Base-by-base conservation (phyloP, 1,284 basidiomycete genomes). In the Cronartium quercuum region DNA sequence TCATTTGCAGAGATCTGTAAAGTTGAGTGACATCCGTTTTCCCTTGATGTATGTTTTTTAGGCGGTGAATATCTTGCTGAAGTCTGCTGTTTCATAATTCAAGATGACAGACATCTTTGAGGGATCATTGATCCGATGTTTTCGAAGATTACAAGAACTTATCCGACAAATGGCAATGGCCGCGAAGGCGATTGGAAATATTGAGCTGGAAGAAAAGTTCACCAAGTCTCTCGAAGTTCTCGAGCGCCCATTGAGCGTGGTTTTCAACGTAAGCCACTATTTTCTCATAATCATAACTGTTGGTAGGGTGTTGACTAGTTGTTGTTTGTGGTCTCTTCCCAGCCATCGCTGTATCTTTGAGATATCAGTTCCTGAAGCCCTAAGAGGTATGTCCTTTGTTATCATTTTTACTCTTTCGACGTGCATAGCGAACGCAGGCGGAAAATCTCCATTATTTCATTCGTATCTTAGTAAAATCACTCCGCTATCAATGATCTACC, bases 1-100 rank as follows among this genome's bases (percentile, higher is more conserved):
- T 91, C 91, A 41, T 98, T 99, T 83, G 85, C 91, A 0, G 94
- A 98, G 51, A 94, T 97, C 76, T 94, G 91, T 87, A 96, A 97
- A 87, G 92, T 91, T 69, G 64, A 87, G 76, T 3, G 15, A 65
- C 12, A 21, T 63, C 51, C 37, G 38, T 40, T 18, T 9, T 42
- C 21, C 24, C 44, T 55, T 51, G n/a, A 29, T 44, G 55, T 7
- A 3, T 35, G 6, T 73, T 55, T 47, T 57, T 13, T 0, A 58
- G 63, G 71, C 2, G 73, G 40, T 10, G 21, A 29, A 6, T 15
- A 10, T 3, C 58, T 44, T 66, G 29, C 42, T 29, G 29, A 51
- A 65, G 40, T 47, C 35, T 18, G 63, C 58, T 51, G 0, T 12
- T 13, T 37, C 34, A 75, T 68, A 24, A 73, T 65, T 68, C 60